Base-by-base conservation (phyloP, 441 rosid genomes). In the Adansonia rubrostipa region DNA sequence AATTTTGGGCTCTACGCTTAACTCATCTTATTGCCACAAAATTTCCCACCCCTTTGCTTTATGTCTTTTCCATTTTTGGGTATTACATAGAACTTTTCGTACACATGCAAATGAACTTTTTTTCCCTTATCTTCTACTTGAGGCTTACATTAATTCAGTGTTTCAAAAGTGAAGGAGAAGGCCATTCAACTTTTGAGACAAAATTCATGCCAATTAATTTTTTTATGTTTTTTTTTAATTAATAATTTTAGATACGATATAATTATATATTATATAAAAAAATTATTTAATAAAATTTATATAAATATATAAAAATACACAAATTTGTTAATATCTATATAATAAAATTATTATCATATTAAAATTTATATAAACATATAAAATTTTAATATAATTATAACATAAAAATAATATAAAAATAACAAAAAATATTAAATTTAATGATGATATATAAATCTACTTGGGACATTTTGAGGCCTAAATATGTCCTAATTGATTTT, bases 1-100 rank as follows among this genome's bases (percentile, higher is more conserved):
- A 72, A 54, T 1, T 10, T 33, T 53, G 75, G 62, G 75, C 75
- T 71, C 44, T n/a, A 53, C 9, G 62, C 9, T 62, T 62, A 5
- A 62, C 5, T 3, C 33, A 19, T 33, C 28, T 71, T 10, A 33
- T 33, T 8, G 61, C 62, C 48, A 53, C 75, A 71, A 71, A 33
- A 0, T 28, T 15, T 24, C 22, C 45, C 20, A 3, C 0, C 6
- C 6, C 10, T 50, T 50, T 24, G 17, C 4, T 28, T 51, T 24
- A 44, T 71, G 45, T 51, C 63, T n/a, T 9, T 28, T 33, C 9
- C 15, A 0, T 53, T 71, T 53, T 33, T 3, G 47, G 44, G 11
- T 33, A 19, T 40, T 53, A 1, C 8, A 14, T 9, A 24, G 13
- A 1, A 53, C 14, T 28, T 24, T 3, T 14, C 11, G 28, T 3